These are phyloP conservation scores for Dionaea muscipula DNA, from an alignment of 179 eudicot species.

Conservation along the genomic window DNA sequence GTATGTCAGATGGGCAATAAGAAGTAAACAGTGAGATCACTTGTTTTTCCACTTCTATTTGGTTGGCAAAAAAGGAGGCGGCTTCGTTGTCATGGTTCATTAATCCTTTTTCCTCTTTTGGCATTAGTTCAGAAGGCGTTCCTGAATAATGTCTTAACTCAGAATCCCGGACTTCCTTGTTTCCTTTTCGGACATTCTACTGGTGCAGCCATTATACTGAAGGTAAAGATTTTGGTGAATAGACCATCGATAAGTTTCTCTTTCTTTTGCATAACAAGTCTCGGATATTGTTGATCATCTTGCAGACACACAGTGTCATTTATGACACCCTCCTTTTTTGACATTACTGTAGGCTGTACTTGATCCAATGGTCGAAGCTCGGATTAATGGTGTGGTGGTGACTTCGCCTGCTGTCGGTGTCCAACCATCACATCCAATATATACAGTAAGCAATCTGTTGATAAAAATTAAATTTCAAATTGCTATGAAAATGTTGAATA, in stretches of 20 bases:
- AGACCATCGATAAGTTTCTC: not conserved
- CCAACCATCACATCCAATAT: conserved; percentile 64
- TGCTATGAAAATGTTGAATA: not conserved
- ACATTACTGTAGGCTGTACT: conserved; percentile 39
- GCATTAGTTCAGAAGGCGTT: conserved; percentile 38
- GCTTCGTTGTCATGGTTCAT: too few relatives aligned
- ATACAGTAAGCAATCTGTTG: conserved; percentile 30
- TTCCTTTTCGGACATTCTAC: conserved; percentile 89
- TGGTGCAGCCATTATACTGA: conserved; percentile 70
- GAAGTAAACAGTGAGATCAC: not conserved
- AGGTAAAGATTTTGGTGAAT: conserved; percentile 25
- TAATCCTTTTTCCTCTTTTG: not conserved
- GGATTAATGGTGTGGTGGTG: conserved; percentile 42
- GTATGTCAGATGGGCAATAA: conserved; percentile 18
- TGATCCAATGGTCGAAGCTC: conserved; percentile 47
- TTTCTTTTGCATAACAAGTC: not conserved
- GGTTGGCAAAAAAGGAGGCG: too few relatives aligned
- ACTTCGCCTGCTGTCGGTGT: conserved; percentile 86
- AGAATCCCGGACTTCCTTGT: conserved; percentile 56
- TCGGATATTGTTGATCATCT: not conserved
- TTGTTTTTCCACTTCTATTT: not conserved
- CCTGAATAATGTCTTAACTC: conserved; percentile 37
- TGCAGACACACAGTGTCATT: not conserved
- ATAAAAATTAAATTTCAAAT: not conserved
- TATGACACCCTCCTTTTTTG: not conserved